These are phyloP conservation scores for Pinus taeda DNA, from an alignment of 75 land plant genomes.

Conservation along the genomic window DNA sequence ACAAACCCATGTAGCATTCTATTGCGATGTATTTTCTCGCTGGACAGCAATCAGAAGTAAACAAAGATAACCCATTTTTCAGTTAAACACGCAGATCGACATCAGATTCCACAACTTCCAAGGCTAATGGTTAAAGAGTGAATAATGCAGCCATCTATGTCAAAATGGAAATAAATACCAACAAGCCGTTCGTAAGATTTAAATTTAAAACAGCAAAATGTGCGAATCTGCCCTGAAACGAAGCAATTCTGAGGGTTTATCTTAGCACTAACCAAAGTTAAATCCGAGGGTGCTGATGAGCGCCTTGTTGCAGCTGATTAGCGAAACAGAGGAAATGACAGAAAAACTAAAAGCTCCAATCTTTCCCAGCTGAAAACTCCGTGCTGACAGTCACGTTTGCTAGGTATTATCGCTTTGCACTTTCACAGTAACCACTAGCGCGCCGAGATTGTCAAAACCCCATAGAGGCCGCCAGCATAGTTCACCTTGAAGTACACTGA, in stretches of 20 bases:
- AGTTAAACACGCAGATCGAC: too few relatives aligned
- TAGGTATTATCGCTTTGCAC: too few relatives aligned
- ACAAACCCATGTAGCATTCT: background rate
- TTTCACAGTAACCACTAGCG: too few relatives aligned
- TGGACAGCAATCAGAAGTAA: too few relatives aligned
- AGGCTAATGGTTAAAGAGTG: background rate
- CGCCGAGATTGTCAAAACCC: too few relatives aligned
- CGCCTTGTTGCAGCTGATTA: slow-evolving; percentile 84
- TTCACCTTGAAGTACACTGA: too few relatives aligned
- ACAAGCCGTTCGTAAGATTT: background rate
- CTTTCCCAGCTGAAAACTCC: slow-evolving; percentile 64
- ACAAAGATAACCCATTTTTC: too few relatives aligned
- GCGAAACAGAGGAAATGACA: slow-evolving; percentile 77
- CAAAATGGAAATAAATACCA: background rate
- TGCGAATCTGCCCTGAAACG: background rate
- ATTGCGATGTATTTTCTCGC: background rate
- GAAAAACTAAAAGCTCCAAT: slow-evolving; percentile 67
- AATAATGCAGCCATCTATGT: background rate
- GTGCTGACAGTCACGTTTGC: slow-evolving; percentile 24
- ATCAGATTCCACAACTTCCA: too few relatives aligned
- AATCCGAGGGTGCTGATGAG: slow-evolving; percentile 69
- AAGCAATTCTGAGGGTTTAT: background rate
- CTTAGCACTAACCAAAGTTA: slow-evolving; percentile 41
- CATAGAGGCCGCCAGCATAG: too few relatives aligned
- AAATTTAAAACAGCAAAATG: background rate